A percentile compares a stretch with the other conserved stretches of the same genome.
phyloP scores from a whole-genome alignment of 2,329 filamentous ascomycete genomes.

The Exophiala bonariae region DNA sequence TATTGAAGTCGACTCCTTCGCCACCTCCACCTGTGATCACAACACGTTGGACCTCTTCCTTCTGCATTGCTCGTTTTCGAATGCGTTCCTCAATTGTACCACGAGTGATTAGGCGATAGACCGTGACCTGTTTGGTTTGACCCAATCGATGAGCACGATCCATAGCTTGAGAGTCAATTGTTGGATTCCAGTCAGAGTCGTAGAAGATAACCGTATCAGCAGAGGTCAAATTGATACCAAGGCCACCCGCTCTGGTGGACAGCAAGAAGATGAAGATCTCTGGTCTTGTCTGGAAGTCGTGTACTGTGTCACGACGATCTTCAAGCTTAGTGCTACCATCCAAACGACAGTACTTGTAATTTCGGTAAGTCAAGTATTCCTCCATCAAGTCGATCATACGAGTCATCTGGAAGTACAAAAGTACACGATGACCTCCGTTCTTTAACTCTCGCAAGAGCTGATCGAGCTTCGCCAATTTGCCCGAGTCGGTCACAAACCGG shows the following conservation, averaged over 20 bases:
- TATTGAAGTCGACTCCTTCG: constrained; percentile 93
- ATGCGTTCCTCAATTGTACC: constrained; percentile 98
- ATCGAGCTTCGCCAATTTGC: constrained; percentile 91
- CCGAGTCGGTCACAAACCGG: constrained; percentile 95
- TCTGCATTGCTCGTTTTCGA: constrained; percentile 92
- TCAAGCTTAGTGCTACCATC: constrained; percentile 97
- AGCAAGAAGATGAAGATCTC: constrained; percentile 97
- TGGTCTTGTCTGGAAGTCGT: constrained; percentile 90
- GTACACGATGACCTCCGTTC: constrained; percentile 85
- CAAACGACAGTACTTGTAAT: constrained; percentile 96
- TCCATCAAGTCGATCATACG: constrained; percentile 99
- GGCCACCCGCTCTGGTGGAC: constrained; percentile 92
- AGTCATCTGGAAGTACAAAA: constrained; percentile 99
- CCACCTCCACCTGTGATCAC: constrained; percentile 85
- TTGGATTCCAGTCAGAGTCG: constrained; percentile 99
- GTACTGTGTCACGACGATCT: constrained; percentile 91
- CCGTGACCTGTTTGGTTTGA: constrained; percentile 92
- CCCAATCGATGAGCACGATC: constrained; percentile 96
- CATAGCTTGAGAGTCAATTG: constrained; percentile 98
- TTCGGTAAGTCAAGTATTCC: constrained; percentile 96
- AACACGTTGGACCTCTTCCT: constrained; percentile 97
- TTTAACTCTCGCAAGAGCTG: constrained; percentile 85
- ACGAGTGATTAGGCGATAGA: constrained; percentile 94
- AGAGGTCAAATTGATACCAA: constrained; percentile 95
- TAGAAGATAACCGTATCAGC: constrained; percentile 99